Conservation (phyloP, 768 basidiomycete species). For the Amanita polypyramis region DNA sequence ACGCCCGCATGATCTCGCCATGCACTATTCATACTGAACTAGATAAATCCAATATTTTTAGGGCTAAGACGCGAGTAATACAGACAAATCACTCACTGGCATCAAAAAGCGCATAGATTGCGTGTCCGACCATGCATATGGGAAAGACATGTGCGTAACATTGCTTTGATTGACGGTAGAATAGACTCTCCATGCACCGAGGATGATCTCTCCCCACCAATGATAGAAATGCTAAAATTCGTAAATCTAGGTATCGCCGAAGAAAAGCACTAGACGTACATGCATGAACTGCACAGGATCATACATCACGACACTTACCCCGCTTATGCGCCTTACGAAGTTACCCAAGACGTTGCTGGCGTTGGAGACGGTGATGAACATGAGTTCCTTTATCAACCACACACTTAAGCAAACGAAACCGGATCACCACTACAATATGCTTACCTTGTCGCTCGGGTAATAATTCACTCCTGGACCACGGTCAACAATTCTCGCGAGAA, state of each 20-base stretch:
- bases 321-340: too few species aligned
- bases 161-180: too few species aligned
- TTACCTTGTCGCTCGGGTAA: slow-evolving; percentile 22
- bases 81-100: slow-evolving; percentile 20
- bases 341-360: too few species aligned
- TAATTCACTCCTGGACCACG: slow-evolving; percentile 11
- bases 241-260: background rate
- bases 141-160: too few species aligned
- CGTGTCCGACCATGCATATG: slow-evolving; percentile 3
- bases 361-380: too few species aligned
- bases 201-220: too few species aligned
- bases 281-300: slow-evolving; percentile 30
- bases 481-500: slow-evolving; percentile 23
- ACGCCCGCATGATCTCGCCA: slow-evolving; percentile 58
- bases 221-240: background rate
- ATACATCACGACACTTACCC: slow-evolving; percentile 40
- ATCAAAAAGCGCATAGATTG: slow-evolving; percentile 18
- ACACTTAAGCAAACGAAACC: too few species aligned
- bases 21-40: slow-evolving; percentile 18
- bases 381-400: too few species aligned
- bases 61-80: background rate
- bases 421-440: slow-evolving; percentile 14
- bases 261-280: slow-evolving; percentile 20
- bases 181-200: too few species aligned
- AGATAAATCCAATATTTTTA: background rate